These are phyloP conservation scores for Colletotrichum camelliae DNA, from an alignment of 2,329 filamentous ascomycete species.

Conservation along the genomic window DNA sequence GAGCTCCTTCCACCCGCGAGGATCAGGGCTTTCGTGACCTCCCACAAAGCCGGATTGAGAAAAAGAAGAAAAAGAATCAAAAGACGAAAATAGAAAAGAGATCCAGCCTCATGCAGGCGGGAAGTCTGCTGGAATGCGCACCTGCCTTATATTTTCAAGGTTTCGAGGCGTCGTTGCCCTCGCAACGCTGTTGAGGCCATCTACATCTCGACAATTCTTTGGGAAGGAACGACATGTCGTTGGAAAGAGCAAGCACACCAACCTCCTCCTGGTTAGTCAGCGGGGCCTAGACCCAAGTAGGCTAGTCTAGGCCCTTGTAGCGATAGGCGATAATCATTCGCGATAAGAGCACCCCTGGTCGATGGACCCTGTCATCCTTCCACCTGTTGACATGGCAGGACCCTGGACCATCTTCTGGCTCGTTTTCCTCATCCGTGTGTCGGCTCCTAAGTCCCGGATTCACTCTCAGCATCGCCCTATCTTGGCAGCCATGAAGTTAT, in stretches of 20 bases:
- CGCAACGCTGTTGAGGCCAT: neutral
- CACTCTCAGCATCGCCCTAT: neutral
- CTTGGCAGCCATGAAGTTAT: neutral
- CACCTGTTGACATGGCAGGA: neutral
- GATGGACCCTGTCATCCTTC: neutral
- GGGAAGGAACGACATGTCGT: slow-evolving; percentile 15
- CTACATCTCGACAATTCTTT: neutral
- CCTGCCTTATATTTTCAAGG: neutral
- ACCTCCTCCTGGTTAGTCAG: neutral
- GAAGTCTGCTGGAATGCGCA: neutral
- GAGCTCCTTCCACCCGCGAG: neutral
- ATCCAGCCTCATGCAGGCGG: neutral
- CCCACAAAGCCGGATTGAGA: neutral
- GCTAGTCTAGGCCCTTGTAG: neutral
- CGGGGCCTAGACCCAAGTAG: neutral
- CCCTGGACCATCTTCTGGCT: neutral
- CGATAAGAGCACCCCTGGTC: neutral
- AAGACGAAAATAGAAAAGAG: neutral
- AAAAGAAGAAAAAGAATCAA: neutral
- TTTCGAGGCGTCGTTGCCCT: neutral
- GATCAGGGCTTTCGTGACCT: neutral
- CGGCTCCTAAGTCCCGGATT: neutral
- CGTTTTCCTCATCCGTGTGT: neutral
- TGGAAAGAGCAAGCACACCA: neutral
- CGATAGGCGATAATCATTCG: neutral